phyloP scores from a whole-genome alignment of 768 basidiomycete species.

The Tricholoma hemisulphureum region DNA sequence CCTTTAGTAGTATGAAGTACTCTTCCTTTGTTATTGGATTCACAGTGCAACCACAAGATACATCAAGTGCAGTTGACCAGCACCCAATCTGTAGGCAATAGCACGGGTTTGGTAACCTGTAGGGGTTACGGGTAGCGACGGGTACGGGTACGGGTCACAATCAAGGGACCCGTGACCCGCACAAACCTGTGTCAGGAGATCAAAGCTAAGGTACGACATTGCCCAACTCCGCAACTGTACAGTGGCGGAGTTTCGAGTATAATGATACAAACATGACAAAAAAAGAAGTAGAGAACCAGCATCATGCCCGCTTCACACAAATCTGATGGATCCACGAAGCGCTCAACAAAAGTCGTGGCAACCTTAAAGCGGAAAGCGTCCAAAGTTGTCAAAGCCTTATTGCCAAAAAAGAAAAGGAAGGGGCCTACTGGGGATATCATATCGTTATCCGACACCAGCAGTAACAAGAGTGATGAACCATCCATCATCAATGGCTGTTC shows the following conservation, averaged over 20 bases:
- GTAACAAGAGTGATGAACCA: neutral
- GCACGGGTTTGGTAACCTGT: neutral
- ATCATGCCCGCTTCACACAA: neutral
- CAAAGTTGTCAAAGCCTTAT: no score
- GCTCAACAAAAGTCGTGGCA: no score
- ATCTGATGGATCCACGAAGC: neutral
- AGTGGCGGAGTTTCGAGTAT: no score
- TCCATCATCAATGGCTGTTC: neutral
- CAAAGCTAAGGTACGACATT: no score
- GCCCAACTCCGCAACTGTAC: no score
- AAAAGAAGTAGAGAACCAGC: neutral
- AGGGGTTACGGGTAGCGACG: neutral
- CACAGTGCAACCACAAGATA: conserved; percentile 22
- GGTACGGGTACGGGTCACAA: neutral
- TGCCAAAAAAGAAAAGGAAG: neutral
- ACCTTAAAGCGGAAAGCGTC: no score
- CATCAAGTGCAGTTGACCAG: conserved; percentile 34
- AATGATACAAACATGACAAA: neutral
- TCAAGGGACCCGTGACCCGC: neutral
- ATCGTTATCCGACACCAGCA: neutral
- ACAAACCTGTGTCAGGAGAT: no score
- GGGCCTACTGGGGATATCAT: neutral
- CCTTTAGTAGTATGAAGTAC: conserved; percentile 31
- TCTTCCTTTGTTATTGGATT: no score
- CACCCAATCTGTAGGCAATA: conserved; percentile 15